These are phyloP conservation scores for Suillus variegatus DNA, from an alignment of 768 basidiomycete species.

Conservation along the genomic window DNA sequence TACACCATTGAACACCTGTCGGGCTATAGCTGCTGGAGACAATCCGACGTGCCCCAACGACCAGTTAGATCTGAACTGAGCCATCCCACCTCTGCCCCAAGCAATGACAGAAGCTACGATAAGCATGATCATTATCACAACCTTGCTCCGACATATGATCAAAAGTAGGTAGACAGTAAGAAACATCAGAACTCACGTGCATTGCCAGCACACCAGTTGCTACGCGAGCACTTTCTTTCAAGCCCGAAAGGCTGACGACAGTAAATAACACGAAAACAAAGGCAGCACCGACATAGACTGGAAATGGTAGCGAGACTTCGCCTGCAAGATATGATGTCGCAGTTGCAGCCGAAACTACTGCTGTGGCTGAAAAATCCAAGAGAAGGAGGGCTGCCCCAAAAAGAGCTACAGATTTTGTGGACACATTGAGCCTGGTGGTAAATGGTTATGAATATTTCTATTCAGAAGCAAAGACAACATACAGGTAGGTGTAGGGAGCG, in stretches of 20 bases:
- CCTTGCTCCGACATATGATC: constrained; percentile 31
- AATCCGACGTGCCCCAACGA: constrained; percentile 30
- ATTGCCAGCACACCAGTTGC: constrained; percentile 57
- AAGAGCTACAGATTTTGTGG: constrained; percentile 62
- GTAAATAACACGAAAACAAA: constrained; percentile 59
- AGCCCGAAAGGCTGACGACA: constrained; percentile 53
- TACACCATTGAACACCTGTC: constrained; percentile 62
- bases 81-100: constrained; percentile 53
- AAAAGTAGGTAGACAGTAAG: constrained; percentile 7
- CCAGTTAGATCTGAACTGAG: constrained; percentile 60
- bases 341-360: constrained; percentile 73
- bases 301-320: constrained; percentile 61
- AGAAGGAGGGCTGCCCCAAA: constrained; percentile 66
- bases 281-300: constrained; percentile 49
- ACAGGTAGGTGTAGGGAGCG: constrained; percentile 73
- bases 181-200: constrained; percentile 47
- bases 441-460: not conserved
- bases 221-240: constrained; percentile 63
- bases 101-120: constrained; percentile 49
- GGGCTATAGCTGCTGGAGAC: constrained; percentile 34
- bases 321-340: constrained; percentile 67
- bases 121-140: constrained; percentile 56
- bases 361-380: constrained; percentile 71
- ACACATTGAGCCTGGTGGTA: constrained; percentile 54
- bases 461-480: constrained; percentile 19